phyloP scores from a whole-genome alignment of 148 eudicot species.

The Salicornia ramosissima region DNA sequence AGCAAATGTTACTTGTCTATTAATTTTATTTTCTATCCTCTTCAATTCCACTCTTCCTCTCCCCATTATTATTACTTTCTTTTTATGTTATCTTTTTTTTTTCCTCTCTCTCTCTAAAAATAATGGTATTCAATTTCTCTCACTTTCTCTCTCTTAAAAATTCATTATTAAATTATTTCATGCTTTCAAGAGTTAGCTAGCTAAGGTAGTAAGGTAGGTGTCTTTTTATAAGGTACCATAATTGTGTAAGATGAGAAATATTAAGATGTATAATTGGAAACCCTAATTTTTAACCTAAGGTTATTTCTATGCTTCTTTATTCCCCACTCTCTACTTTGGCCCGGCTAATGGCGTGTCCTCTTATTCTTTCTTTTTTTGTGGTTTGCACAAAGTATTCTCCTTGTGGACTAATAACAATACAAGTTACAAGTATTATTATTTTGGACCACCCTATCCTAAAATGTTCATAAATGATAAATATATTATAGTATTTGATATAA shows the following conservation, averaged over 20 bases:
- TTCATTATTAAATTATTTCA: neutral
- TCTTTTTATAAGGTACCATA: constrained; percentile 30
- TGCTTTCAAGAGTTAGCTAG: constrained; percentile 28
- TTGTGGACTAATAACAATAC: too few species aligned
- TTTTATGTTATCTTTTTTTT: constrained; percentile 13
- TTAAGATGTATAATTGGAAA: constrained; percentile 4
- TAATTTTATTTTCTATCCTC: constrained; percentile 56
- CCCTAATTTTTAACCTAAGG: constrained; percentile 5
- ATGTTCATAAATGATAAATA: too few species aligned
- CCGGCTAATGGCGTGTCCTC: constrained; percentile 1
- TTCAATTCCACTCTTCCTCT: constrained; percentile 53
- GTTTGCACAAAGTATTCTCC: neutral
- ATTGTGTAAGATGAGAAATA: constrained; percentile 9
- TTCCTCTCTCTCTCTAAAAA: constrained; percentile 3
- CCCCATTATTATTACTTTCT: constrained; percentile 30
- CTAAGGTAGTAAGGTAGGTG: constrained; percentile 18
- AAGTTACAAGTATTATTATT: too few species aligned
- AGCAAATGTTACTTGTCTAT: constrained; percentile 53
- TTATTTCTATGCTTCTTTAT: neutral
- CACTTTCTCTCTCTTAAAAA: neutral
- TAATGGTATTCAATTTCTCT: too few species aligned
- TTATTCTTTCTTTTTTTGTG: constrained; percentile 13
- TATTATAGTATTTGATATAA: too few species aligned
- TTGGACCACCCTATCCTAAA: too few species aligned
- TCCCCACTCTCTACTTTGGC: neutral